Evolutionary conservation across 129 eudicot species (phyloP), one percentile per base, ranked within the genome.

Genomic region (Rutidosis leptorrhynchoides): DNA sequence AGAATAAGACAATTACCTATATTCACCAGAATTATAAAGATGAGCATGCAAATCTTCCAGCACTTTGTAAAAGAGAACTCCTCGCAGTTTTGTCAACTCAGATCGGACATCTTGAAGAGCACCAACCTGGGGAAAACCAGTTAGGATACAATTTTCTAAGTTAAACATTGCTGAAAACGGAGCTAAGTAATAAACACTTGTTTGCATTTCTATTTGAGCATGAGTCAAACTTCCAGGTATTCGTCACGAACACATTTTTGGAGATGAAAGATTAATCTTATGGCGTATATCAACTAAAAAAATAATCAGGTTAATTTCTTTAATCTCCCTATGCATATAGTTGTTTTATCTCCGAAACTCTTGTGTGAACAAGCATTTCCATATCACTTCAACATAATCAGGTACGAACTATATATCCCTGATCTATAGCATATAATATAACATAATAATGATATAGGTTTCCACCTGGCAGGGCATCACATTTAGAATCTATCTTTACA

Each of bases 81-180:
- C 96, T 42, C 93, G 79, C 80, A 87, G 74, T 75, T 94, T 94
- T 68, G 90, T 83, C 81, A 94, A 66, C 77, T 94, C 99, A 40
- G 99, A 94, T 68, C 91, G 81, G 64, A 94, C 90, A 78, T 94
- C 99, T 89, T 94, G 99, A 61, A 94, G 93, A 64, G 99, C 99
- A 63, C 99, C 99, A 79, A 94, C 97, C 99, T 94, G 83, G 54
- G 14, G 14, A 72, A 68, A 72, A 73, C 48, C 73, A 68, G 19
- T 14, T 11, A 72, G 40, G 56, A 75, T 59, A 54, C 48, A 37
- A 45, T 43, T 58, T 63, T 52, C 61, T 33, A 37, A 58, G 56
- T 49, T 65, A 19, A 54, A 58, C 20, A 57, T 51, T 23, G 23
- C 62, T 60, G 24, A 60, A 49, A 75, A 24, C 25, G 63, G 56